phyloP scores from a whole-genome alignment of 2,329 filamentous ascomycete genomes.

The Colletotrichum sp. region DNA sequence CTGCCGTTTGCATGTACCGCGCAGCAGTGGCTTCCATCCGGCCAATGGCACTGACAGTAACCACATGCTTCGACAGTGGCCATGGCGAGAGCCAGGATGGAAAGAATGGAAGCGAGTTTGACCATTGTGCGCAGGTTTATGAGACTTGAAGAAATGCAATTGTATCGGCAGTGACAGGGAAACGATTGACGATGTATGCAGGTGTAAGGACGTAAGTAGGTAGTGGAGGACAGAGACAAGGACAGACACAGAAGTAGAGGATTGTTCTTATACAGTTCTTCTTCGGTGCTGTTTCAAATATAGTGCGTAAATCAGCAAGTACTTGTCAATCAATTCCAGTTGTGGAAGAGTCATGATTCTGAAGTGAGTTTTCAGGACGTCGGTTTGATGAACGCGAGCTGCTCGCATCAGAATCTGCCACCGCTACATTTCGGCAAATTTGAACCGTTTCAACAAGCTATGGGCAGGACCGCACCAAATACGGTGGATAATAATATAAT shows the following conservation, averaged over 20 bases:
- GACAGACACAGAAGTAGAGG: neutral
- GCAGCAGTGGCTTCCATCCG: neutral
- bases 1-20: neutral
- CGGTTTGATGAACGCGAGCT: neutral
- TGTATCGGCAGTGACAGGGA: neutral
- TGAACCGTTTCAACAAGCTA: neutral
- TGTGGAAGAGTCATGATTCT: neutral
- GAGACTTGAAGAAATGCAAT: neutral
- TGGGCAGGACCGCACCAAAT: fast-evolving
- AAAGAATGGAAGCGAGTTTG: neutral
- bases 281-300: neutral
- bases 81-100: neutral
- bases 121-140: neutral
- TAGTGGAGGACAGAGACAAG: neutral
- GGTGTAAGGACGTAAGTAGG: neutral
- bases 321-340: neutral
- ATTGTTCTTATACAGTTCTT: neutral
- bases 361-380: neutral
- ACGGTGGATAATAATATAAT: neutral
- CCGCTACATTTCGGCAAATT: neutral
- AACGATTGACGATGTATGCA: too few species aligned
- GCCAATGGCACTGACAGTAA: neutral
- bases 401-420: neutral
- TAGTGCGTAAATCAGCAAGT: neutral
- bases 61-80: neutral